These are phyloP conservation scores for Trichoderma sp. DNA, from an alignment of 2,329 filamentous ascomycete species.

Conservation along the genomic window DNA sequence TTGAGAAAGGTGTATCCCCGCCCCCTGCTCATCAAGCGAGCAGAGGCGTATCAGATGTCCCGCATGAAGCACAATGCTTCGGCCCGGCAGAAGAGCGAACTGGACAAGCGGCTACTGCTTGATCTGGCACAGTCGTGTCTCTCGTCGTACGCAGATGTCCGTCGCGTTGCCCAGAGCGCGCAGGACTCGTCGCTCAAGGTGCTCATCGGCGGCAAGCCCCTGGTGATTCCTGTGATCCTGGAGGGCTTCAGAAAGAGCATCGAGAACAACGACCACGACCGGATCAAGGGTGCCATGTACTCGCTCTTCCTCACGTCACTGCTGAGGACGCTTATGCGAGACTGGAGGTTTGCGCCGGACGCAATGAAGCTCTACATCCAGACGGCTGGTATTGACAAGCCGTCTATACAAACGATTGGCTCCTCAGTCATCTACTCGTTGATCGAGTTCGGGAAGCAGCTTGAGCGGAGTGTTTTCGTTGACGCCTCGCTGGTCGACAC, in stretches of 20 bases:
- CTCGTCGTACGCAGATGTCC: constrained; percentile 91
- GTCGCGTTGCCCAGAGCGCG: constrained; percentile 88
- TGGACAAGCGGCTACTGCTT: constrained; percentile 81
- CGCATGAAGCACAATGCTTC: constrained; percentile 92
- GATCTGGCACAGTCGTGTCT: constrained; percentile 89
- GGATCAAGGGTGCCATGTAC: constrained; percentile 94
- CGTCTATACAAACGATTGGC: constrained; percentile 89
- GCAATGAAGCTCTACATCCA: constrained; percentile 88
- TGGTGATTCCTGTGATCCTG: constrained; percentile 88
- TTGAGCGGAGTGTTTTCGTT: constrained; percentile 83
- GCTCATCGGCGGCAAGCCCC: constrained; percentile 80
- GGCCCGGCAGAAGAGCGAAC: constrained; percentile 81
- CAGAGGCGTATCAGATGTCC: constrained; percentile 92
- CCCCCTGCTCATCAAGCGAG: constrained; percentile 86
- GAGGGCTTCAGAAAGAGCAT: constrained; percentile 77
- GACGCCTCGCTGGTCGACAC: constrained; percentile 70
- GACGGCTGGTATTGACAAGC: constrained; percentile 86
- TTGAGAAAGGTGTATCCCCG: constrained; percentile 90
- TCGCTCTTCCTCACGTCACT: constrained; percentile 87
- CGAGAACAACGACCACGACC: constrained; percentile 77
- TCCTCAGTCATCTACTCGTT: constrained; percentile 80
- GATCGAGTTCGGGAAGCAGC: constrained; percentile 86
- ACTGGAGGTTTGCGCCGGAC: constrained; percentile 94
- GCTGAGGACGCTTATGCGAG: constrained; percentile 80
- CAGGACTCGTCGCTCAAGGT: constrained; percentile 92